Base-by-base conservation (phyloP, 1,139 yeast species). In the Debaryomyces sp. region DNA sequence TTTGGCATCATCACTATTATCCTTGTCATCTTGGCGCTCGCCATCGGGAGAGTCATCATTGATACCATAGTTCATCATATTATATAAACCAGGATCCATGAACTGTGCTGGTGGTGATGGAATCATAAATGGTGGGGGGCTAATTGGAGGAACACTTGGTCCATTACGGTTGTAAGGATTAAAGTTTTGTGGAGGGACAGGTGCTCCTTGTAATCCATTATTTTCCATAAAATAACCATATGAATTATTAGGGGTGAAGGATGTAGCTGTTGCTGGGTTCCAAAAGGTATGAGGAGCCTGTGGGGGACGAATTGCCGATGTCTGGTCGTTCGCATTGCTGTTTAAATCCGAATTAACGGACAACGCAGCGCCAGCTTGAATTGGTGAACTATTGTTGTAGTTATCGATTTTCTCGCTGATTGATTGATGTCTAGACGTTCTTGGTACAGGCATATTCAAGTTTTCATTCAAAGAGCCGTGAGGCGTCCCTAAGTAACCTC, bases 321-420 rank as follows among this genome's bases (percentile, higher is more conserved):
- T 24, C n/a, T 42, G 43, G 7, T 35, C 53, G 30, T 51, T 44
- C 21, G 59, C 53, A 43, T 54, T 53, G 13, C 59, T 51, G 41
- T 61, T 61, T 47, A 64, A 57, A 44, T 71, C 77, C 1, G 73
- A 60, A 33, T 61, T 56, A 9, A 68, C 59, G 5, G 76, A 67
- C 49, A 76, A 63, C 1, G 73, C 63, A n/a, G 80, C 77, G 36
- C 66, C 59, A 0, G 74, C 66, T 62, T 81, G 80, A 55, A 75
- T 75, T 23, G 84, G 84, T n/a, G 80, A 75, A 42, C 67, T 73
- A 53, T 64, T 75, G 53, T 80, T 78, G 58, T 82, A 83, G 51
- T 71, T 79, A 59, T 84, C 89, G 50, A 84, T 80, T 59, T 83
- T 83, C 51, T 84, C 89, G 54, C 85, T 80, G 43, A 84, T 81